Percentiles rank a stretch among this genome's conserved stretches.
These are phyloP conservation scores for Neoscytalidium dimidiatum DNA, from an alignment of 2,329 filamentous ascomycete genomes.

Conservation along the genomic window DNA sequence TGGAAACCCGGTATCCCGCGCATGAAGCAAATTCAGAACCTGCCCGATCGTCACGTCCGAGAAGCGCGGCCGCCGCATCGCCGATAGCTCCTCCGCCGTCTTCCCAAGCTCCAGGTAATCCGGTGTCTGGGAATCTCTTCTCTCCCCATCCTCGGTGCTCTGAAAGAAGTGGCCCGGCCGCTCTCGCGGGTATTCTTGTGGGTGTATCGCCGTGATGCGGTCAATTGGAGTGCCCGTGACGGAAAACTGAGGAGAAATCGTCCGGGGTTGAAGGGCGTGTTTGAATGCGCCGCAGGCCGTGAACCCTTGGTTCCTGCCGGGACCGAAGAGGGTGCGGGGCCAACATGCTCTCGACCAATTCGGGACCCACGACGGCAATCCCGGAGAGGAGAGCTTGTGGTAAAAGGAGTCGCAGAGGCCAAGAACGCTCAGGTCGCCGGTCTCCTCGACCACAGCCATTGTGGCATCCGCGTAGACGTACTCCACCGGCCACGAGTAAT, in stretches of 20 bases:
- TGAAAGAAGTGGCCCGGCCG: not conserved
- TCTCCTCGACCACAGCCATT: not conserved
- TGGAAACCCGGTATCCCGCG: not conserved
- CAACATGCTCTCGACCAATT: not conserved
- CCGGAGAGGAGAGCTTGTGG: not conserved
- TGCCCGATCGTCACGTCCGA: not conserved
- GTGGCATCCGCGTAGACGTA: not conserved
- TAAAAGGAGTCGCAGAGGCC: not conserved
- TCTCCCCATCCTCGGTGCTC: not conserved
- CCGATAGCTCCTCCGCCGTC: not conserved
- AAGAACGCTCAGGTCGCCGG: not conserved
- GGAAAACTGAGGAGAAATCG: not conserved
- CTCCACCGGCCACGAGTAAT: not conserved
- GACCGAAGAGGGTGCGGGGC: not conserved
- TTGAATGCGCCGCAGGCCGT: not conserved
- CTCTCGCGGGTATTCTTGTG: not conserved
- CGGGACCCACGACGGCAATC: not conserved
- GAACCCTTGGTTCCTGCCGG: not conserved
- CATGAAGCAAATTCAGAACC: not conserved
- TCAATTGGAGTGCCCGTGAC: not conserved
- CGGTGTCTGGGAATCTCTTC: not conserved
- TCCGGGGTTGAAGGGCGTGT: not conserved
- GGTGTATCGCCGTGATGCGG: not conserved
- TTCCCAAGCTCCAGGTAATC: not conserved
- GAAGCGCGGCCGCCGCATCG: not conserved